These are phyloP conservation scores for Globisporangium abappressorium DNA, from an alignment of 352 stramenopile species.

Conservation along the genomic window DNA sequence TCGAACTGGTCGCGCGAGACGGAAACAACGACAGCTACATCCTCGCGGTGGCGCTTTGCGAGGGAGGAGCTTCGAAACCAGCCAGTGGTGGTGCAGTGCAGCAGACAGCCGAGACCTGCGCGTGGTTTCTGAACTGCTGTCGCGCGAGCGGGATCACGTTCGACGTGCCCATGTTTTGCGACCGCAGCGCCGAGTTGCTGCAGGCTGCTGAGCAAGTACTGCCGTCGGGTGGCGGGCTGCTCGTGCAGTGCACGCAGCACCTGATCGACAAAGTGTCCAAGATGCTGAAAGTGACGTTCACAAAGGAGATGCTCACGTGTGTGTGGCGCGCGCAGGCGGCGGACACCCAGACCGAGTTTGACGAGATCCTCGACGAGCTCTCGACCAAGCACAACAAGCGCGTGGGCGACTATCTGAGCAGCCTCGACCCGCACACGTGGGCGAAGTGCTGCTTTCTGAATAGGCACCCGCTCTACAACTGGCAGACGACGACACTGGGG, in stretches of 20 bases:
- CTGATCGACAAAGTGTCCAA: constrained; percentile 24
- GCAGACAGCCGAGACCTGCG: constrained; percentile 21
- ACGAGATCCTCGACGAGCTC: constrained; percentile 14
- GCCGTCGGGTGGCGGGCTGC: not conserved
- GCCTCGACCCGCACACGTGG: constrained; percentile 27
- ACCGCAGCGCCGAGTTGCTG: constrained; percentile 16
- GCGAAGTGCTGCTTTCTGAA: constrained; percentile 34
- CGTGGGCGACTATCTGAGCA: constrained; percentile 19
- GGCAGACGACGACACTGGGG: constrained; percentile 26
- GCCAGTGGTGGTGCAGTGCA: not conserved
- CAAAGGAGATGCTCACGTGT: not conserved
- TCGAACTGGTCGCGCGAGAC: constrained; percentile 38
- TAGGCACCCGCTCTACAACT: constrained; percentile 31
- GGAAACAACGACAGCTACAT: constrained; percentile 37
- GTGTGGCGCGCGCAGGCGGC: constrained; percentile 28
- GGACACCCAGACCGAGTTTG: constrained; percentile 31
- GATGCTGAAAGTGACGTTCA: constrained; percentile 1
- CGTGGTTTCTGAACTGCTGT: constrained; percentile 39
- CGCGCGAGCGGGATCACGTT: constrained; percentile 25
- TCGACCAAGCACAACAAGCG: constrained; percentile 13
- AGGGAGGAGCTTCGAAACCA: constrained; percentile 4
- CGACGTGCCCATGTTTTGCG: constrained; percentile 35
- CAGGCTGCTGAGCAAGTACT: no score
- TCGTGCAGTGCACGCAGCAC: constrained; percentile 40
- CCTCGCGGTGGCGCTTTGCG: constrained; percentile 38